Evolutionary conservation across 1,139 yeast species (phyloP).

Genomic region (Yamadazyma epiphylla): DNA sequence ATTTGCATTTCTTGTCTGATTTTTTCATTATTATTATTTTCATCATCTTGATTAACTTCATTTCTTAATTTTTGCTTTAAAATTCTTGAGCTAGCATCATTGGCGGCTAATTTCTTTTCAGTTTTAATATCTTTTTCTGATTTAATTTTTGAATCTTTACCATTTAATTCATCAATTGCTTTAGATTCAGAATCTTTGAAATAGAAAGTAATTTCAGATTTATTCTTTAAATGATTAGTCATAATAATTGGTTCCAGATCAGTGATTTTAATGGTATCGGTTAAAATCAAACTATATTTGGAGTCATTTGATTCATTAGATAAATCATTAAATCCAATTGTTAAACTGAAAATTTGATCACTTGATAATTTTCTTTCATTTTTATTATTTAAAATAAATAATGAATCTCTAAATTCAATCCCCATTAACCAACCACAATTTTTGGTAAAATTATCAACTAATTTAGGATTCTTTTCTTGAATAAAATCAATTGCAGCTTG

Average conservation of each 20-base stretch:
- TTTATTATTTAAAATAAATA: conserved; percentile 69
- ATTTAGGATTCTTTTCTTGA: conserved; percentile 55
- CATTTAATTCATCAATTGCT: conserved; percentile 16
- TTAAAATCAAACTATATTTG: conserved; percentile 64
- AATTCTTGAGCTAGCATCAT: conserved; percentile 51
- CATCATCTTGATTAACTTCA: conserved; percentile 69
- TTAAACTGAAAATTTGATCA: conserved; percentile 73
- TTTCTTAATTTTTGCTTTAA: conserved; percentile 79
- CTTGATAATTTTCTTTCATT: conserved; percentile 65
- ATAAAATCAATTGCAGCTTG: conserved; percentile 59
- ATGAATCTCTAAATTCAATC: conserved; percentile 82
- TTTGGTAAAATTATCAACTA: conserved; percentile 64
- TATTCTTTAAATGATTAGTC: conserved; percentile 70
- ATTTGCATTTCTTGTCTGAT: conserved; percentile 80
- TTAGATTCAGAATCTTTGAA: conserved; percentile 64
- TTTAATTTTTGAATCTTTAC: conserved; percentile 22
- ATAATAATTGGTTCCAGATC: conserved; percentile 59
- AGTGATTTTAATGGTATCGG: conserved; percentile 80
- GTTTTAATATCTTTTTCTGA: conserved; percentile 29
- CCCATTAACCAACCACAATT: conserved; percentile 91
- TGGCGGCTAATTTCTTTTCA: conserved; percentile 27
- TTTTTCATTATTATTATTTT: conserved; percentile 63
- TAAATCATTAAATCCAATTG: conserved; percentile 73
- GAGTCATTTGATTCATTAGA: conserved; percentile 43
- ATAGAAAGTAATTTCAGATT: conserved; percentile 77